Base-by-base conservation (phyloP, 139 green algal species). In the Nannochloris sp. region DNA sequence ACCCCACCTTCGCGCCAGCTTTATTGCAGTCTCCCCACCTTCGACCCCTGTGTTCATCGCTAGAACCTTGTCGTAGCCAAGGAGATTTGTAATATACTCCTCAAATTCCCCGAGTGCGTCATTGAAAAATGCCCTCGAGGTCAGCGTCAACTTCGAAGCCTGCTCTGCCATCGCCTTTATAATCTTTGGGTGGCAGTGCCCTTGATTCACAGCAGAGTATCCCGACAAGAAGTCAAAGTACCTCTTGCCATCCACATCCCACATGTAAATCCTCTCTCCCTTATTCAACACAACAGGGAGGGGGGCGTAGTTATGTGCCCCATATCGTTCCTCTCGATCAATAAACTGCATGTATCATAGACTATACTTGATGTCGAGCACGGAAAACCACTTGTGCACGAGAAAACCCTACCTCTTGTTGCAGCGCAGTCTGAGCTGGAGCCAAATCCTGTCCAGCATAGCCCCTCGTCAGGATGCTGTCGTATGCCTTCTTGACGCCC, bases 41-140 rank as follows among this genome's bases (percentile, higher is more conserved):
- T 98, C 93, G 43, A 97, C 93, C 25, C 93, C 93, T 10, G 88
- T 99, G 82, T 98, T 97, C 83, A 97, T 96, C 24, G 90, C 89
- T 67, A 96, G 78, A 27, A 96, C 72, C 78, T 96, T 96, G 78
- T 96, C 90, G 64, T 93, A 96, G 19, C 88, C 88, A 70, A 95
- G 88, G 44, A 94, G 73, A 54, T 72, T 61, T 5, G 91, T 96
- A 66, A 99, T 87, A 66, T 91, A 92, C 75, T 95, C 76, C 69
- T 94, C 91, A 61, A 94, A 98, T 72, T 91, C 82, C 3, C 88
- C 91, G 21, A 99, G 81, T 4, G 83, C 78, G 59, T 98, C 85
- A 73, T 98, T 98, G 80, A 91, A 95, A 72, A 98, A 98, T 9
- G 93, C 93, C 3, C 93, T 80, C 0, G 86, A 96, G 2, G 90